Percentiles rank a stretch among this genome's conserved stretches.
Evolutionary conservation across 768 basidiomycete genomes (phyloP).

Genomic region (Leccinum disarticulatum): DNA sequence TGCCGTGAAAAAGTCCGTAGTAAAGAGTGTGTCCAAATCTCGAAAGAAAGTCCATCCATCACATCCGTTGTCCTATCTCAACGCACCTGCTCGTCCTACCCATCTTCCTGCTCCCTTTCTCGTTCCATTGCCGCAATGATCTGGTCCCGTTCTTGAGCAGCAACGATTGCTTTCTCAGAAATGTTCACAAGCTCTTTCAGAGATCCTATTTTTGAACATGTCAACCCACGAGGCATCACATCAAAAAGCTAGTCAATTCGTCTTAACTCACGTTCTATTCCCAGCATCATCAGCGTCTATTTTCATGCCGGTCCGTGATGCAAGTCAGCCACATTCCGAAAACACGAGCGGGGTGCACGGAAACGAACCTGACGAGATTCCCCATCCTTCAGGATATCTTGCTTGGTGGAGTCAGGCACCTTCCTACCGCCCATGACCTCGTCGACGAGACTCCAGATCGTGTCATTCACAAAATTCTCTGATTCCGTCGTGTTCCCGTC

Average conservation of each 20-base stretch:
- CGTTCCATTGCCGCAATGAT: conserved; percentile 11
- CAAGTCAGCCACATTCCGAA: neutral
- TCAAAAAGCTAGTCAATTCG: neutral
- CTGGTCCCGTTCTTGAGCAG: conserved; percentile 32
- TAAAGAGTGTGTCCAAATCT: neutral
- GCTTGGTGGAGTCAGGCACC: conserved; percentile 34
- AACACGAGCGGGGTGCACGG: neutral
- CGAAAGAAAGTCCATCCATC: neutral
- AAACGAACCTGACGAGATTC: conserved; percentile 43
- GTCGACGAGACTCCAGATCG: conserved; percentile 39
- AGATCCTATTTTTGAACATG: conserved; percentile 26
- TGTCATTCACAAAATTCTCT: conserved; percentile 11
- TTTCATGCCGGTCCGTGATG: neutral
- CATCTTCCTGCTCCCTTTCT: conserved; percentile 12
- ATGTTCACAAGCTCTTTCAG: conserved; percentile 34
- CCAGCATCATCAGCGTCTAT: conserved; percentile 44
- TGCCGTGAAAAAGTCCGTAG: neutral
- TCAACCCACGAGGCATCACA: neutral
- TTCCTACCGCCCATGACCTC: conserved; percentile 37
- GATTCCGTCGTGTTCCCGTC: conserved; percentile 6
- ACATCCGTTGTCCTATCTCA: neutral
- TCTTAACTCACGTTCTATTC: conserved; percentile 43
- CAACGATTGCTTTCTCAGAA: conserved; percentile 34
- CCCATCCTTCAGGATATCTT: conserved; percentile 43
- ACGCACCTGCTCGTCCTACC: neutral